phyloP scores from a whole-genome alignment of 2,329 filamentous ascomycete species.

The Pseudocercospora crystallina region DNA sequence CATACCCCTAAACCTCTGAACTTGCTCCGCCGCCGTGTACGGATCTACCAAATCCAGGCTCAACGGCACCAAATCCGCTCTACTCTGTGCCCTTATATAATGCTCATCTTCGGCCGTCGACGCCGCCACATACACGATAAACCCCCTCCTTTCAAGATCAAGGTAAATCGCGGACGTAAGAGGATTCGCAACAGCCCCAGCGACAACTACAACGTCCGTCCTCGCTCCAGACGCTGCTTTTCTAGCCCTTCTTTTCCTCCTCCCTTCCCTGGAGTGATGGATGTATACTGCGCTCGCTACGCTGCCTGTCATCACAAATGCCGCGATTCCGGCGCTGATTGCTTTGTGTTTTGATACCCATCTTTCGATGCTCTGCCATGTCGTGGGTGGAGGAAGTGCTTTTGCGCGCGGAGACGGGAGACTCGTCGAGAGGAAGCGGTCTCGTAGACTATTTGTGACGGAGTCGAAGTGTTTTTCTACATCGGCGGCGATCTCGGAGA shows the following conservation, averaged over 20 bases:
- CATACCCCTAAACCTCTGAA: conserved; percentile 69
- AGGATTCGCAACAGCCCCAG: conserved; percentile 81
- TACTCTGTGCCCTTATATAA: conserved; percentile 71
- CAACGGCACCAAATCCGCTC: conserved; percentile 78
- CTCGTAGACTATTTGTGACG: conserved; percentile 69
- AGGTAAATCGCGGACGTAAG: conserved; percentile 78
- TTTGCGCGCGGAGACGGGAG: conserved; percentile 37
- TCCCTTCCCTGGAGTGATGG: conserved; percentile 59
- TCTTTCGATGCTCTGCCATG: conserved; percentile 59
- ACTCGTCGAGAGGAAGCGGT: conserved; percentile 72
- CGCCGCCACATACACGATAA: conserved; percentile 89
- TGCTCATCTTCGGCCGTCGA: conserved; percentile 82
- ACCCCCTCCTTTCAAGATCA: conserved; percentile 87
- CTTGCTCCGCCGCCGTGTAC: conserved; percentile 64
- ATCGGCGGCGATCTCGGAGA: conserved; percentile 68
- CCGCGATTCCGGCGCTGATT: conserved; percentile 67
- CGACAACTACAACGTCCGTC: conserved; percentile 82
- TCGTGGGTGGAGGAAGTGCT: conserved; percentile 44
- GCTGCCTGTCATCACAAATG: conserved; percentile 66
- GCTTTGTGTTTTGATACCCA: conserved; percentile 75
- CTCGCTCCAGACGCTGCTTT: conserved; percentile 80
- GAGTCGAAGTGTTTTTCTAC: conserved; percentile 79
- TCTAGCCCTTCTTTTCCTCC: conserved; percentile 70
- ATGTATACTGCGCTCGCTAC: conserved; percentile 52
- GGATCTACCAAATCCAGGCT: conserved; percentile 80